Percentiles rank a stretch among this genome's conserved stretches.
Evolutionary conservation across 495 filamentous ascomycete species (phyloP).

Genomic region (Saxophila tyrrhenica): DNA sequence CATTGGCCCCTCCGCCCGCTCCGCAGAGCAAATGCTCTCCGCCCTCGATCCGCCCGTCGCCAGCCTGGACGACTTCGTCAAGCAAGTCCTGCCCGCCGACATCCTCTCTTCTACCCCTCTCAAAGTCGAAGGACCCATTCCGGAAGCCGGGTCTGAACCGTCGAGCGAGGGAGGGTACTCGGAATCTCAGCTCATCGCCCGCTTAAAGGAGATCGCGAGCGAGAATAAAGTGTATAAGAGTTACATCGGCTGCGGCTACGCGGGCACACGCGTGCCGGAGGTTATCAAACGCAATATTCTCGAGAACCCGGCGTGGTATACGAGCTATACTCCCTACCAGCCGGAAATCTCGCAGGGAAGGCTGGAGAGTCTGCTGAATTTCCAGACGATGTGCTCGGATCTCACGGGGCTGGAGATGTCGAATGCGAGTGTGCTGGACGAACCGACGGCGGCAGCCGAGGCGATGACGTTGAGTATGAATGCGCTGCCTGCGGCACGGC

Average conservation of each 20-base stretch:
- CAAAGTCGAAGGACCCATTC: conserved; percentile 34
- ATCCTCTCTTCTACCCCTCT: conserved; percentile 63
- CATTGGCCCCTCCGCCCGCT: conserved; percentile 73
- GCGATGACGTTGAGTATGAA: conserved; percentile 94
- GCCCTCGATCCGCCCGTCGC: conserved; percentile 62
- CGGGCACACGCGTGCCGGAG: conserved; percentile 71
- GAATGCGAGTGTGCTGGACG: conserved; percentile 90
- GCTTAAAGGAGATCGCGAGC: conserved; percentile 51
- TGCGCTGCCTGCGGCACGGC: conserved; percentile 56
- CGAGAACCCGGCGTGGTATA: conserved; percentile 96
- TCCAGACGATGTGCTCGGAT: conserved; percentile 88
- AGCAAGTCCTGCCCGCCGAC: conserved; percentile 71
- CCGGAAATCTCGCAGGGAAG: conserved; percentile 88
- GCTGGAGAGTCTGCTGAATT: conserved; percentile 83
- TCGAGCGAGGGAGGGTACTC: conserved; percentile 39
- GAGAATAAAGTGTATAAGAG: conserved; percentile 51
- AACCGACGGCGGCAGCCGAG: conserved; percentile 89
- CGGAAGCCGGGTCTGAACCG: conserved; percentile 7
- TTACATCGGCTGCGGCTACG: conserved; percentile 85
- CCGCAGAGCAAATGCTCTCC: conserved; percentile 68
- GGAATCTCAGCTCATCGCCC: conserved; percentile 56
- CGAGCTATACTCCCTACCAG: conserved; percentile 96
- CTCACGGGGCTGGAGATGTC: conserved; percentile 80
- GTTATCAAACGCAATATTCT: conserved; percentile 93
- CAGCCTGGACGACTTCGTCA: conserved; percentile 76